Conservation (phyloP, 768 basidiomycete genomes). For the Phlebiopsis gigantea region DNA sequence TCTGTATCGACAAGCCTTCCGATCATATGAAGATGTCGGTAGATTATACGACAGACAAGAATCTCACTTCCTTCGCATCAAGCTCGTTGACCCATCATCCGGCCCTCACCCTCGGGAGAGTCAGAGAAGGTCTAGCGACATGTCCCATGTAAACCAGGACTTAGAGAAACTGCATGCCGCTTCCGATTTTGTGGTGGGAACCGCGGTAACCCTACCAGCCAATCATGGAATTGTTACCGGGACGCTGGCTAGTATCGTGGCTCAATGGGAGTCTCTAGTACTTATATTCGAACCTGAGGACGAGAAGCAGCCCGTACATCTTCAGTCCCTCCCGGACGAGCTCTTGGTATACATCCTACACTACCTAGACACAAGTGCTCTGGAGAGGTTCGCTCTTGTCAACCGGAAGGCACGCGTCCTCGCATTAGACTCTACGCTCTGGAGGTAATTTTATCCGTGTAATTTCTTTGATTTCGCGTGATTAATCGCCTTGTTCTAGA, state of each 20-base stretch:
- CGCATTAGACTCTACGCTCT: constrained; percentile 63
- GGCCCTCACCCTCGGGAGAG: neutral
- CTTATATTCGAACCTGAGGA: constrained; percentile 66
- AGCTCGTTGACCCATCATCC: neutral
- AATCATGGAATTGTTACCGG: constrained; percentile 28
- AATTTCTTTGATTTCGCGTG: neutral
- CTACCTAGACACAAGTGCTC: constrained; percentile 54
- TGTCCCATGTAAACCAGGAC: constrained; percentile 11
- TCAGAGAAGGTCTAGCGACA: neutral
- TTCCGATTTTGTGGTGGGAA: neutral
- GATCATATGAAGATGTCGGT: constrained; percentile 72
- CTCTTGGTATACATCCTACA: constrained; percentile 63
- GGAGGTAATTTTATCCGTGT: constrained; percentile 49
- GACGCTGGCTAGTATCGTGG: constrained; percentile 43
- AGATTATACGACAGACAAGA: constrained; percentile 60
- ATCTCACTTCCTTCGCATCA: constrained; percentile 12
- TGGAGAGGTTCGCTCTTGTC: constrained; percentile 76
- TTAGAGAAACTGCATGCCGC: constrained; percentile 13
- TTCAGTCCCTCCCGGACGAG: constrained; percentile 71
- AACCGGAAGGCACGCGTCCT: constrained; percentile 72
- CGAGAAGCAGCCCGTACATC: constrained; percentile 48
- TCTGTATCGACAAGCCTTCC: constrained; percentile 78
- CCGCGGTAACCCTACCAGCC: neutral
- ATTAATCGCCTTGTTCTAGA: constrained; percentile 29
- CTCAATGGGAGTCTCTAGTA: constrained; percentile 36